Percentiles rank a stretch among this genome's conserved stretches.
phyloP scores from a whole-genome alignment of 2,329 filamentous ascomycete genomes.

The Penicillium palitans region DNA sequence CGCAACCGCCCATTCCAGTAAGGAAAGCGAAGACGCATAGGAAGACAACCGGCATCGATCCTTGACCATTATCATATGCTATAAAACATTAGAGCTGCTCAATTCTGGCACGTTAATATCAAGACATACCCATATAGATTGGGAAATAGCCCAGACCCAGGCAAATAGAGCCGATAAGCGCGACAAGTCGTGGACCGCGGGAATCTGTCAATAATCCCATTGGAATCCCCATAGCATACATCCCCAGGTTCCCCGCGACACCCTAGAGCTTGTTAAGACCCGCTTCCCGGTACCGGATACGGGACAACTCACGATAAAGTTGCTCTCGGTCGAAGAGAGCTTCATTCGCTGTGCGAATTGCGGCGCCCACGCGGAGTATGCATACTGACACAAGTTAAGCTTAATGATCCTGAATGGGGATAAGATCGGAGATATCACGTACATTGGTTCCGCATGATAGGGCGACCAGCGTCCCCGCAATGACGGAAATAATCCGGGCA shows the following conservation, averaged over 20 bases:
- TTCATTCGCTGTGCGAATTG: constrained; percentile 86
- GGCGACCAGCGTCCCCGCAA: constrained; percentile 80
- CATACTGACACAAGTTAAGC: constrained; percentile 65
- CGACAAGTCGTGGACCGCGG: constrained; percentile 75
- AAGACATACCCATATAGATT: constrained; percentile 59
- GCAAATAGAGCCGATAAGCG: constrained; percentile 70
- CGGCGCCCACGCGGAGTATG: constrained; percentile 96
- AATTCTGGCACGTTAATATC: neutral
- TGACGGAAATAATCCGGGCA: constrained; percentile 75
- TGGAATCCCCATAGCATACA: constrained; percentile 89
- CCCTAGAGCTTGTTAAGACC: constrained; percentile 50
- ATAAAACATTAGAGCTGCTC: constrained; percentile 9
- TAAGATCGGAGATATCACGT: constrained; percentile 22
- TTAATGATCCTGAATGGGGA: neutral
- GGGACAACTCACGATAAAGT: constrained; percentile 69
- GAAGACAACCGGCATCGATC: constrained; percentile 54
- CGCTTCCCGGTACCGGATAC: constrained; percentile 1
- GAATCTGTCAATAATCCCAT: constrained; percentile 84
- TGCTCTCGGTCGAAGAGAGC: constrained; percentile 88
- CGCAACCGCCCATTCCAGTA: constrained; percentile 84
- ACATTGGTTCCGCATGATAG: constrained; percentile 93
- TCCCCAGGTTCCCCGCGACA: constrained; percentile 65
- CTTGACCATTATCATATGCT: constrained; percentile 71
- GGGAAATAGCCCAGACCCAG: constrained; percentile 83
- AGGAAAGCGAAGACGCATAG: constrained; percentile 84